phyloP scores from a whole-genome alignment of 805 yeast genomes.

The Ogataea allantospora region DNA sequence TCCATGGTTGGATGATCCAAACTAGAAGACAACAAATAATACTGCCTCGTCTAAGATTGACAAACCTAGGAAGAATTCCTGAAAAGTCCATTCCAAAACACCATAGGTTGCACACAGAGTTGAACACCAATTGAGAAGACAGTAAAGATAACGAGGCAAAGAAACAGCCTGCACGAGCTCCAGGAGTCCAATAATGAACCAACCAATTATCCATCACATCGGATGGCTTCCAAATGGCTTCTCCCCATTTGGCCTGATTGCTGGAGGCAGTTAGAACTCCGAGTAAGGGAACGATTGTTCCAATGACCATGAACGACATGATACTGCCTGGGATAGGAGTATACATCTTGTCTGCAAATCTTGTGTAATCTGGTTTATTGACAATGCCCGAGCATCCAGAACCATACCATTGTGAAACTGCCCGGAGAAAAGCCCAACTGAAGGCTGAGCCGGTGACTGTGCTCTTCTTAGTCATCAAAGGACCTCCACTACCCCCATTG shows the following conservation, averaged over 20 bases:
- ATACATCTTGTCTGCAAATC: conserved; percentile 14
- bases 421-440: conserved; percentile 19
- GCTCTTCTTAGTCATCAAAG: conserved; percentile 9
- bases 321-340: conserved; percentile 9
- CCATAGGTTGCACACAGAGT: too few relatives aligned
- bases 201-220: conserved; percentile 40
- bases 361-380: conserved; percentile 1
- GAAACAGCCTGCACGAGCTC: too few relatives aligned
- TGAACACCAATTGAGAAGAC: too few relatives aligned
- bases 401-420: background rate
- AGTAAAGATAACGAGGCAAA: too few relatives aligned
- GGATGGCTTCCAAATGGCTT: conserved; percentile 45
- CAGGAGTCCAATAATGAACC: conserved; percentile 36
- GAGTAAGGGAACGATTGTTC: conserved; percentile 42
- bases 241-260: conserved; percentile 29
- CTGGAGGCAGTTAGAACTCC: conserved; percentile 49
- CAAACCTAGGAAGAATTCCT: conserved; percentile 50
- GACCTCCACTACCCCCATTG: conserved; percentile 35
- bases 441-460: conserved; percentile 5
- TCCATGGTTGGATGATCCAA: conserved; percentile 41
- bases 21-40: conserved; percentile 31
- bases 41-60: conserved; percentile 56
- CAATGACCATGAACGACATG: conserved; percentile 33
- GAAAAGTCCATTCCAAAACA: conserved; percentile 2
- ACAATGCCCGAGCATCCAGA: background rate